Evolutionary conservation across 192 early-diverging fungal genomes (phyloP), one percentile per base, ranked within the genome.

Genomic region (Entomortierella parvispora): DNA sequence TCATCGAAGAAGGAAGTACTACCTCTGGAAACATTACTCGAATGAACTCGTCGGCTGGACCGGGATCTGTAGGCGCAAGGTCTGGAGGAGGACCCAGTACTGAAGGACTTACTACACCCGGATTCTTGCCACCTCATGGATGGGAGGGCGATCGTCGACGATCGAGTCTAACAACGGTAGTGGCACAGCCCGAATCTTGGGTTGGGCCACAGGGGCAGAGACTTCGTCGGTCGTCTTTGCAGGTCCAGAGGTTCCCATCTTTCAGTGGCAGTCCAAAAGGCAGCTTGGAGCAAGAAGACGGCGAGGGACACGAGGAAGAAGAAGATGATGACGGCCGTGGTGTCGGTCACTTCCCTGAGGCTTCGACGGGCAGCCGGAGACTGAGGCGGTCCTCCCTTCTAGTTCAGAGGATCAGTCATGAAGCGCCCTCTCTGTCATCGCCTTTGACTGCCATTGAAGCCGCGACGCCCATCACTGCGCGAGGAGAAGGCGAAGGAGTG

Each of bases 101-200:
- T 0, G 74, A 52, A 9, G 74, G n/a, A n/a, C n/a, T n/a, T n/a
- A n/a, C n/a, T n/a, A n/a, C n/a, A n/a, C n/a, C n/a, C n/a, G n/a
- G 66, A 11, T 77, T 68, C 14, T 37, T 77, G 5, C 65, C 74
- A 0, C 74, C 74, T 12, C 33, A 52, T 17, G 74, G 66, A 15
- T 68, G 74, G 74, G 61, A 48, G 37, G 74, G 60, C 8, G 65
- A 77, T 28, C 58, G 74, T 31, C 60, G 74, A 18, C 74, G 74
- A 32, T 68, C 74, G 7, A 77, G 74, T 68, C 46, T 52, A 4
- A 62, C 46, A 48, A 68, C 74, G 10, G 65, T 77, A 3, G 66
- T 60, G 2, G 66, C 68, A 3, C 66, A 65, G 10, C 65, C 68
- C 22, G 58, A 77, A 0, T 47, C 68, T 10, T 77, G 74, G 74